phyloP scores from a whole-genome alignment of 2,329 filamentous ascomycete genomes.

The Penicillium sp. region DNA sequence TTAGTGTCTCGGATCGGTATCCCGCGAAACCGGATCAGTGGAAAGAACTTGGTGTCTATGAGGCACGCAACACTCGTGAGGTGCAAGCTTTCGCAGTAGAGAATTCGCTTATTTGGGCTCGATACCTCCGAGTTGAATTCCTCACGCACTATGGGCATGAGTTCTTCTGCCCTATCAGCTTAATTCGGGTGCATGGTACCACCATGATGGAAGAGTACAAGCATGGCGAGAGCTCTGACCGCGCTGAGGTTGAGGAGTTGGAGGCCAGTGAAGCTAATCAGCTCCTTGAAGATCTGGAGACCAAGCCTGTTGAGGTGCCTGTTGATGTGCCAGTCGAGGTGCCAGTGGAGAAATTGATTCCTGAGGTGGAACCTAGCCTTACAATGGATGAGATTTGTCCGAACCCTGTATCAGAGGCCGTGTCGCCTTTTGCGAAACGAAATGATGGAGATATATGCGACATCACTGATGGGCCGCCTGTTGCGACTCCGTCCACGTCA shows the following conservation, averaged over 20 bases:
- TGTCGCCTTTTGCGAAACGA: constrained; percentile 14
- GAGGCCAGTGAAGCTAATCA: constrained; percentile 38
- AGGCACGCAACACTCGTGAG: constrained; percentile 87
- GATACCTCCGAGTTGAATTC: constrained; percentile 89
- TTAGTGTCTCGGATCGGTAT: constrained; percentile 92
- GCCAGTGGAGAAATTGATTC: constrained; percentile 20
- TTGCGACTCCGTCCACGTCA: constrained; percentile 17
- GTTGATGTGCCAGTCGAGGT: constrained; percentile 29
- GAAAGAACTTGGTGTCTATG: constrained; percentile 83
- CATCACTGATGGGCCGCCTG: constrained; percentile 17
- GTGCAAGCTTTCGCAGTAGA: constrained; percentile 94
- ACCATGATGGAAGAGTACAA: constrained; percentile 93
- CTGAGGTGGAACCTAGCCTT: constrained; percentile 9
- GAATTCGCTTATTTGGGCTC: constrained; percentile 92
- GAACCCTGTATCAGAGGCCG: constrained; percentile 15
- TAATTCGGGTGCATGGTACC: constrained; percentile 87
- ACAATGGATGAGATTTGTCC: constrained; percentile 17
- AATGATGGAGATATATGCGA: constrained; percentile 16
- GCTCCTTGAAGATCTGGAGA: constrained; percentile 15
- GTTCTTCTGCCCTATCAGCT: constrained; percentile 90
- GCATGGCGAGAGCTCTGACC: constrained; percentile 71
- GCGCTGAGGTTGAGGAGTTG: constrained; percentile 61
- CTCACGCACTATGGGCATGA: constrained; percentile 93
- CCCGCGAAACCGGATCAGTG: constrained; percentile 90
- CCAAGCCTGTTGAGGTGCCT: constrained; percentile 21